Percentiles rank a stretch among this genome's conserved stretches.
These are phyloP conservation scores for Colletotrichum incanum DNA, from an alignment of 2,329 filamentous ascomycete genomes.

Conservation along the genomic window DNA sequence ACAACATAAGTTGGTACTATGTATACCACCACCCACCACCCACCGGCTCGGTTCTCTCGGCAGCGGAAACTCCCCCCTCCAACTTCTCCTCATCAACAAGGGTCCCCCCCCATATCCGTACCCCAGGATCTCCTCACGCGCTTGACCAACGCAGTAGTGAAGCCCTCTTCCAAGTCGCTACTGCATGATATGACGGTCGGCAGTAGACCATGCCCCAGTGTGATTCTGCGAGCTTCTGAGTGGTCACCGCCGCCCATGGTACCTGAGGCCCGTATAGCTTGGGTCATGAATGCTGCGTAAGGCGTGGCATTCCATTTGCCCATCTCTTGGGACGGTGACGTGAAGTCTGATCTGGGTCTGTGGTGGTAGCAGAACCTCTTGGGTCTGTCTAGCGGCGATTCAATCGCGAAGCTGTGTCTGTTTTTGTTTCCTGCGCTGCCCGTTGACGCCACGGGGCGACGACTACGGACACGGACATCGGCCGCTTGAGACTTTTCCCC, in stretches of 20 bases:
- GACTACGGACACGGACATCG: background rate
- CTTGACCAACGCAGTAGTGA: slow-evolving; percentile 12
- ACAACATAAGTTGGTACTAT: background rate
- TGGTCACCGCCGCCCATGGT: slow-evolving; percentile 24
- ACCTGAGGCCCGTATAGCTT: slow-evolving; percentile 14
- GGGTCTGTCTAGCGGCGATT: slow-evolving; percentile 19
- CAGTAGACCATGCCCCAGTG: background rate
- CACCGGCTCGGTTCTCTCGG: slow-evolving; percentile 33
- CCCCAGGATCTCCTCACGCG: slow-evolving; percentile 29
- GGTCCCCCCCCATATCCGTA: slow-evolving; percentile 18
- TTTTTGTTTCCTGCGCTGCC: slow-evolving; percentile 16
- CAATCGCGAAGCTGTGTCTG: background rate
- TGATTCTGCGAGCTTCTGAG: slow-evolving; percentile 31
- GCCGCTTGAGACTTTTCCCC: background rate
- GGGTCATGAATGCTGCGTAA: slow-evolving; percentile 25
- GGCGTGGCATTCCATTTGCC: slow-evolving; percentile 28
- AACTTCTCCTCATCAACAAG: slow-evolving; percentile 7
- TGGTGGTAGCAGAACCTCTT: background rate
- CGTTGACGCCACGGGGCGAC: slow-evolving; percentile 1
- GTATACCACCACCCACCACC: background rate
- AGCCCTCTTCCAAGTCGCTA: background rate
- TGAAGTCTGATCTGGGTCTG: background rate
- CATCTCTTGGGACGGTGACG: background rate
- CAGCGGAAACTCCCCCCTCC: slow-evolving; percentile 12
- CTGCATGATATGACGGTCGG: background rate